Conservation (phyloP, 768 basidiomycete species). For the Russula virescens region DNA sequence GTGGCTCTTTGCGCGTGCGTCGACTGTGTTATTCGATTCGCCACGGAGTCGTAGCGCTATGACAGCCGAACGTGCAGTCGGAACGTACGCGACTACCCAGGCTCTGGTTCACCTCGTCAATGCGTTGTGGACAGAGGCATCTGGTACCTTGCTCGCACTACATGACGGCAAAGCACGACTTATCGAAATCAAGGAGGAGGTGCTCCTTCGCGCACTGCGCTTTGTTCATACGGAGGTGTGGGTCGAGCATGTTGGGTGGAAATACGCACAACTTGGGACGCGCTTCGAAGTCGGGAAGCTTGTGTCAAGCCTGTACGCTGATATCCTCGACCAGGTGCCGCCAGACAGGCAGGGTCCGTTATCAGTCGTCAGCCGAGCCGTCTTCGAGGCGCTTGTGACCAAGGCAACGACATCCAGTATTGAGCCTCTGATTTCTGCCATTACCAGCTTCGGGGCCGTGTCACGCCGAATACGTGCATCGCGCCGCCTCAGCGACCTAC, state of each 20-base stretch:
- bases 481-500: conserved; percentile 63
- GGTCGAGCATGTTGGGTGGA: conserved; percentile 83
- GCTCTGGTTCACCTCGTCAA: conserved; percentile 72
- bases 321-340: conserved; percentile 59
- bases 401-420: conserved; percentile 77
- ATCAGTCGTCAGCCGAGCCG: conserved; percentile 49
- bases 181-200: conserved; percentile 76
- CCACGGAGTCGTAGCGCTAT: conserved; percentile 57
- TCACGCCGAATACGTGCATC: conserved; percentile 54
- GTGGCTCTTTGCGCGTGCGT: conserved; percentile 84
- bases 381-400: conserved; percentile 66
- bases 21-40: conserved; percentile 71
- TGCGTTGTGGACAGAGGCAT: conserved; percentile 69
- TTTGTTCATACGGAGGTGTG: conserved; percentile 87
- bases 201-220: conserved; percentile 65
- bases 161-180: conserved; percentile 53
- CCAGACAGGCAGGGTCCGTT: conserved; percentile 55
- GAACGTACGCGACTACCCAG: conserved; percentile 77
- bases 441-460: conserved; percentile 57
- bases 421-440: conserved; percentile 67
- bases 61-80: conserved; percentile 61
- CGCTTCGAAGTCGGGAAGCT: conserved; percentile 76
- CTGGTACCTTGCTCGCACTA: conserved; percentile 43
- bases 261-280: conserved; percentile 74
- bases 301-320: conserved; percentile 59